Evolutionary conservation across 2,329 filamentous ascomycete genomes (phyloP), one percentile per base, ranked within the genome.

Genomic region (Scleromitrula shiraiana): DNA sequence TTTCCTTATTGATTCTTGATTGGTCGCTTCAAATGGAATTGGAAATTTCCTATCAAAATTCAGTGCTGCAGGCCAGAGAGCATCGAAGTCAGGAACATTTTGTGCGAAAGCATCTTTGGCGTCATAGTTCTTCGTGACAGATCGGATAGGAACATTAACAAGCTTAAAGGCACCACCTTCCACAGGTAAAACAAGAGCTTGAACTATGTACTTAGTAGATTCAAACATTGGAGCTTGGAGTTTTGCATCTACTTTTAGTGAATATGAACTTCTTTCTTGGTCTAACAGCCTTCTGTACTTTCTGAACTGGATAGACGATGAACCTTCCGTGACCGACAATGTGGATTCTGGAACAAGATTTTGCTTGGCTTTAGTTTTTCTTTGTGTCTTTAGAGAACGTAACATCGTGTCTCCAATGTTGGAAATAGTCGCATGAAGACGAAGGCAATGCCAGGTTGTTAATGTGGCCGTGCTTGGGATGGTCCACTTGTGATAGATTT

Each of bases 11-110:
- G 32, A 37, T 23, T 46, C 42, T 17, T 46, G 42, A 9, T 38
- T 23, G 14, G 26, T 26, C 14, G 20, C 23, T 4, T 46, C 23
- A 17, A 19, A 2, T 10, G 2, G 37, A 4, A 27, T 37, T 15
- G 30, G 32, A 38, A 37, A 37, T 38, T 32, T 32, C 14, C 42
- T 30, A 15, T 46, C 42, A 23, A 46, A 46, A 46, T 46, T 46
- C 14, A 30, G 32, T 38, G 17, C 42, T 32, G 15, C 33, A 5
- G 42, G 30, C 42, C 42, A 46, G 36, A 46, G 37, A 19, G 36
- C 22, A 20, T 15, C 22, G 19, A 46, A 46, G 24, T 46, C 42
- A 22, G 42, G 42, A 15, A 46, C 32, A 27, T 46, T 23, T 27
- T 26, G 30, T 19, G 42, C 33, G 22, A 46, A 46, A 6, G 5